Conservation (phyloP, 2,329 filamentous ascomycete species). For the Colletotrichum truncatum region DNA sequence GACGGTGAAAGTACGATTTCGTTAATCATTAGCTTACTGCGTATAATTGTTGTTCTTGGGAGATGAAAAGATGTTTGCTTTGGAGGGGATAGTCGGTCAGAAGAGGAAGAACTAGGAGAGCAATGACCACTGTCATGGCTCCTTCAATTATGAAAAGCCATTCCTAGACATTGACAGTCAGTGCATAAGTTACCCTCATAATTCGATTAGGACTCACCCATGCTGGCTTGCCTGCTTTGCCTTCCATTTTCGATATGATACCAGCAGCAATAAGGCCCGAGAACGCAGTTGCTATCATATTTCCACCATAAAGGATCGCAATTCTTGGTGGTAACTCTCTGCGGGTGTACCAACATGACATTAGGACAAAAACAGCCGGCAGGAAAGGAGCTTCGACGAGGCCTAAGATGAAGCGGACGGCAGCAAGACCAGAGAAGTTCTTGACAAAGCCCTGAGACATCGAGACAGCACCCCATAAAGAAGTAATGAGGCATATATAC, state of each 20-base stretch:
- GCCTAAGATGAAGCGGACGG: constrained; percentile 58
- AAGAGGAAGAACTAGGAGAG: constrained; percentile 30
- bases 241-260: constrained; percentile 66
- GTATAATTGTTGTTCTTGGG: constrained; percentile 8
- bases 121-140: constrained; percentile 39
- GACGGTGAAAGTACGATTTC: no score
- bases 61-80: constrained; percentile 16
- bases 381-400: constrained; percentile 63
- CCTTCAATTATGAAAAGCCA: constrained; percentile 70
- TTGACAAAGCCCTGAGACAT: constrained; percentile 12
- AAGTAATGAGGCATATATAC: constrained; percentile 15
- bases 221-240: constrained; percentile 25
- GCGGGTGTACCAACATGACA: constrained; percentile 71
- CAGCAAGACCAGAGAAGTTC: constrained; percentile 14
- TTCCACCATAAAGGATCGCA: constrained; percentile 67
- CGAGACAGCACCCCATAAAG: constrained; percentile 7
- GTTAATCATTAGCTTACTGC: no score
- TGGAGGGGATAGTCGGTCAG: constrained; percentile 34
- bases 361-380: constrained; percentile 55
- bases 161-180: constrained; percentile 49
- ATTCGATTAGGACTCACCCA: neutral
- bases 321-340: constrained; percentile 70
- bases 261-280: constrained; percentile 71
- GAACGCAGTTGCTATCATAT: constrained; percentile 74
- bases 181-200: neutral